phyloP scores from a whole-genome alignment of 495 filamentous ascomycete species.

The Bathelium albidoporum region DNA sequence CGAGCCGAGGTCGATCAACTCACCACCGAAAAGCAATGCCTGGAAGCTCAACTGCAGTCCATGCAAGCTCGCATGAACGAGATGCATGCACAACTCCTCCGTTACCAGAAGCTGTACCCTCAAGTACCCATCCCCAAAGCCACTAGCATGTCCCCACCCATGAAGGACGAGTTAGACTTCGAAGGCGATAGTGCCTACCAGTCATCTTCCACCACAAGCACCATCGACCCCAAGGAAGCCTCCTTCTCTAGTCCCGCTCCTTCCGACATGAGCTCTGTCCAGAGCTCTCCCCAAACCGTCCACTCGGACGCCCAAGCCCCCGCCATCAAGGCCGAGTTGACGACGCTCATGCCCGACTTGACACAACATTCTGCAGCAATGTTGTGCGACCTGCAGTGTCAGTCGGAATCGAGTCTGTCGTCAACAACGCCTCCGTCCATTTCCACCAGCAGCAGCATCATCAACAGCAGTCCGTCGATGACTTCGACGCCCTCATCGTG shows the following conservation, averaged over 20 bases:
- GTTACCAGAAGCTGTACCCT: conserved; percentile 2
- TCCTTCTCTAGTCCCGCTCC: conserved; percentile 22
- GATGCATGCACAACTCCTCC: not conserved
- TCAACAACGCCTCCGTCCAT: conserved; percentile 26
- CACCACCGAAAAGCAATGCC: conserved; percentile 45
- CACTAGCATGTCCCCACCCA: conserved; percentile 10
- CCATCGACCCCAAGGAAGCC: conserved; percentile 19
- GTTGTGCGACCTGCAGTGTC: conserved; percentile 99
- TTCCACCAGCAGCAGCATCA: conserved; percentile 49
- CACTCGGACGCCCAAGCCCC: conserved; percentile 3
- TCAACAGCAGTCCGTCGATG: conserved; percentile 19
- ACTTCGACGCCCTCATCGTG: conserved; percentile 7
- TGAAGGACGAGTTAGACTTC: not conserved
- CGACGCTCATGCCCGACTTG: conserved; percentile 49
- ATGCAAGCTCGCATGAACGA: conserved; percentile 18
- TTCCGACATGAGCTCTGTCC: conserved; percentile 14
- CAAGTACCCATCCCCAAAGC: conserved; percentile 1
- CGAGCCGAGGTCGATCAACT: conserved; percentile 85
- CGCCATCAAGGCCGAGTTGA: conserved; percentile 15
- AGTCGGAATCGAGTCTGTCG: conserved; percentile 43
- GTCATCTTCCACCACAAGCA: conserved; percentile 6
- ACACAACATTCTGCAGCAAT: conserved; percentile 99
- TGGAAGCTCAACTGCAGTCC: conserved; percentile 11
- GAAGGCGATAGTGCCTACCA: conserved; percentile 1
- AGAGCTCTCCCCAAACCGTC: not conserved